These are phyloP conservation scores for Malassezia sp. DNA, from an alignment of 1,284 basidiomycete genomes.

Conservation along the genomic window DNA sequence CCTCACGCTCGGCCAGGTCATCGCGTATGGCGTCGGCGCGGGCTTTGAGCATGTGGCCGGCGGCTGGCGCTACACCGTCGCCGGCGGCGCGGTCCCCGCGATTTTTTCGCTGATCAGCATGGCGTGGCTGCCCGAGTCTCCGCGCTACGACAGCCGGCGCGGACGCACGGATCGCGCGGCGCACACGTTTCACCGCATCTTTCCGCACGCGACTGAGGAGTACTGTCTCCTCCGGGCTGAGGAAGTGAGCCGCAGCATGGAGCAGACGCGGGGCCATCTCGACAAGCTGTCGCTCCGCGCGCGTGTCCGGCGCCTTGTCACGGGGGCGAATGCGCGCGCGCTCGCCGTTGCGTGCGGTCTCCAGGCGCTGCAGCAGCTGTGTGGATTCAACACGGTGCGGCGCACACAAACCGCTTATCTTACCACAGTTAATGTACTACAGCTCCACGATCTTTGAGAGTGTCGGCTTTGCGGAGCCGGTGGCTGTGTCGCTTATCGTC, in stretches of 20 bases:
- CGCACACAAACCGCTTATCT: too few species aligned
- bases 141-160: conserved; percentile 39
- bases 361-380: conserved; percentile 39
- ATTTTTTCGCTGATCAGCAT: conserved; percentile 34
- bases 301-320: conserved; percentile 8
- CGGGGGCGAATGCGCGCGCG: conserved; percentile 11
- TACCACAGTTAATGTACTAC: too few species aligned
- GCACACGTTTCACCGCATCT: conserved; percentile 32
- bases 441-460: conserved; percentile 45
- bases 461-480: conserved; percentile 46
- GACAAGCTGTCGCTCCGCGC: not conserved
- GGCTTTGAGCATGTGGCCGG: conserved; percentile 20
- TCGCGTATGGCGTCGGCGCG: conserved; percentile 40
- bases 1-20: conserved; percentile 48
- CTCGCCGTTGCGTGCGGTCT: conserved; percentile 23
- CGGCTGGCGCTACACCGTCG: conserved; percentile 48
- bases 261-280: not conserved
- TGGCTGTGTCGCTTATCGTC: conserved; percentile 40
- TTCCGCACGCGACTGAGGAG: conserved; percentile 29
- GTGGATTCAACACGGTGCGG: conserved; percentile 48
- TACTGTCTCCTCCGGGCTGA: conserved; percentile 43
- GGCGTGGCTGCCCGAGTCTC: conserved; percentile 45
- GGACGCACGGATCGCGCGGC: conserved; percentile 34
- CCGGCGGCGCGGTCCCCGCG: conserved; percentile 43
- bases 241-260: conserved; percentile 35